Conservation (phyloP, 768 basidiomycete species). For the Termitomyces eurrhizus region DNA sequence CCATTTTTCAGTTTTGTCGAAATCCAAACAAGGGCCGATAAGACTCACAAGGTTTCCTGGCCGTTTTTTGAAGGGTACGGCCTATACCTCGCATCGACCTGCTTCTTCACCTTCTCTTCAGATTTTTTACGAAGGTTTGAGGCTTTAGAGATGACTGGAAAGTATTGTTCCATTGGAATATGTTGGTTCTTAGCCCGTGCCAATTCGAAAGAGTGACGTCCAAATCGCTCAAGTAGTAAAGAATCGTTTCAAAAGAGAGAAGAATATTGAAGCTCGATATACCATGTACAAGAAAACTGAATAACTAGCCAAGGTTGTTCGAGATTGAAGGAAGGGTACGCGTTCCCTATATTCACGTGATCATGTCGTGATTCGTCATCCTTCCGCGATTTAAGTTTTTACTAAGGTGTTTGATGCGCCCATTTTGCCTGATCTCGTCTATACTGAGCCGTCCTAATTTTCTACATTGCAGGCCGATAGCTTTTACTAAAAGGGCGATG, state of each 20-base stretch:
- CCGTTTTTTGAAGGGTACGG: slow-evolving; percentile 13
- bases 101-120: slow-evolving; percentile 16
- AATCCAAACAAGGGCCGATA: neutral
- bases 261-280: neutral
- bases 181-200: neutral
- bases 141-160: slow-evolving; percentile 18
- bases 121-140: slow-evolving; percentile 6
- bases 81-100: slow-evolving; percentile 12
- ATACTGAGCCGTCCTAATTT: slow-evolving; percentile 10
- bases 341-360: slow-evolving; percentile 6
- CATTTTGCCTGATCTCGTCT: slow-evolving; percentile 14
- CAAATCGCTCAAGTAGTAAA: neutral
- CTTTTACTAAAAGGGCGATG: slow-evolving; percentile 36
- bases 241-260: neutral
- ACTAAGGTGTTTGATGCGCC: slow-evolving; percentile 6
- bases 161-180: slow-evolving; percentile 20
- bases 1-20: slow-evolving; percentile 8
- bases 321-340: neutral
- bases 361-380: slow-evolving; percentile 7
- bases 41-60: slow-evolving; percentile 13
- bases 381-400: slow-evolving; percentile 8
- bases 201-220: neutral
- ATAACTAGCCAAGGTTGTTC: neutral
- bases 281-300: slow-evolving; percentile 5
- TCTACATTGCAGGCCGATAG: neutral